Percentiles rank a stretch among this genome's conserved stretches.
phyloP scores from a whole-genome alignment of 192 early-diverging fungal species.

The Dispira parvispora region DNA sequence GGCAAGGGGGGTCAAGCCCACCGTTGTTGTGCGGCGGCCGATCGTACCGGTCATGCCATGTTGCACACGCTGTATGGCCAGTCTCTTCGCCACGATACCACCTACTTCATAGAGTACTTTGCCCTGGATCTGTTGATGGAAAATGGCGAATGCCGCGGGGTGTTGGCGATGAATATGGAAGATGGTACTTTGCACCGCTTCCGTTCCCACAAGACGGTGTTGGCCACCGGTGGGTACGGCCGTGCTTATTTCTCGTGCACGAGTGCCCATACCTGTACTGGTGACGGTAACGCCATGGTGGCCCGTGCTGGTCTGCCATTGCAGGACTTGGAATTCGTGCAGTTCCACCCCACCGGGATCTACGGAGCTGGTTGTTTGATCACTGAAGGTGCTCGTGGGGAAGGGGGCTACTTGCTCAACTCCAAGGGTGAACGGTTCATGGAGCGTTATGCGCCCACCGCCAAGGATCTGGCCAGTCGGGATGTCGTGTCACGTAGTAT shows the following conservation, averaged over 20 bases:
- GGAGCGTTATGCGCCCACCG: conserved; percentile 97
- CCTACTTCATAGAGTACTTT: conserved; percentile 99
- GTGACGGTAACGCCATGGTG: conserved; percentile 99
- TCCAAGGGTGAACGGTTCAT: conserved; percentile 95
- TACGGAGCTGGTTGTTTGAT: conserved; percentile 97
- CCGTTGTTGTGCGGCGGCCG: conserved; percentile 94
- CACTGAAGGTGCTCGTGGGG: conserved; percentile 92
- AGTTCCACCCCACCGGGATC: conserved; percentile 99
- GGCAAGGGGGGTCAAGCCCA: conserved; percentile 97
- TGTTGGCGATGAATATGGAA: conserved; percentile 94
- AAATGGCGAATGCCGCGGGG: conserved; percentile 90
- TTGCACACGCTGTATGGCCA: conserved; percentile 97
- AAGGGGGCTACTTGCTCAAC: conserved; percentile 95
- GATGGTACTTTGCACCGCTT: conserved; percentile 97
- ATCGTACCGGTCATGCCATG: conserved; percentile 95
- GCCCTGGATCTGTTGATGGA: conserved; percentile 98
- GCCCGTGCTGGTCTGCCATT: conserved; percentile 88
- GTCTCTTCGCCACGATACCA: conserved; percentile 88
- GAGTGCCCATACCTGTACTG: conserved; percentile 95
- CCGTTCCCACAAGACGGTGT: conserved; percentile 90
- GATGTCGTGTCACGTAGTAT: conserved; percentile 98
- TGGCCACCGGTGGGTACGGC: conserved; percentile 99
- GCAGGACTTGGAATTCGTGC: conserved; percentile 98
- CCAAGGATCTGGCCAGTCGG: conserved; percentile 95
- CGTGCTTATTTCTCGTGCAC: conserved; percentile 98